A percentile compares a stretch with the other conserved stretches of the same genome.
phyloP scores from a whole-genome alignment of 2,329 filamentous ascomycete species.

The Pezizomycotina sp. region DNA sequence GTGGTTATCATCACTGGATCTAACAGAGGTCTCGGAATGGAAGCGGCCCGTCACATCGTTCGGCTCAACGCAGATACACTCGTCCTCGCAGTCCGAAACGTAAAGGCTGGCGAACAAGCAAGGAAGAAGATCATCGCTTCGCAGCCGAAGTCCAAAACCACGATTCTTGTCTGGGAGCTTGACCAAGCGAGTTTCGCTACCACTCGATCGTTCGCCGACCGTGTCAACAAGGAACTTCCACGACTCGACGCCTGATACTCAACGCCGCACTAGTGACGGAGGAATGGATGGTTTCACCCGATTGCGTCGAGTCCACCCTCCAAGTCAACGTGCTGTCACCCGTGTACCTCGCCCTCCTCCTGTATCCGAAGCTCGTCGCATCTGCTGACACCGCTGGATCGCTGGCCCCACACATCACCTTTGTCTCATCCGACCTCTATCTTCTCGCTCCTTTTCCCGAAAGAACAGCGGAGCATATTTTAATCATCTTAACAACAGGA shows the following conservation, averaged over 20 bases:
- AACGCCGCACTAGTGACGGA: conserved; percentile 10
- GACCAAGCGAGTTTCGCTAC: conserved; percentile 35
- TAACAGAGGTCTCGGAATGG: conserved; percentile 32
- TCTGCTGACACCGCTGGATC: conserved; percentile 27
- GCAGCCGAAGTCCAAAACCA: conserved; percentile 24
- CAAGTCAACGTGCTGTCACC: conserved; percentile 45
- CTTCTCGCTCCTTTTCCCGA: too few relatives aligned
- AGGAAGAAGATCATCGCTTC: conserved; percentile 28
- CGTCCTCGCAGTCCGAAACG: conserved; percentile 31
- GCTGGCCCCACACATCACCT: conserved; percentile 29
- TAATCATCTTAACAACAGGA: conserved; percentile 16
- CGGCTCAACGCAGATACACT: conserved; percentile 28
- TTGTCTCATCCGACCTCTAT: too few relatives aligned
- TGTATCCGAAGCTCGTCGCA: conserved; percentile 34
- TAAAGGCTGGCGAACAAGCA: conserved; percentile 32
- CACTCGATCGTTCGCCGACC: conserved; percentile 32
- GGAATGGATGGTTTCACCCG: conserved; percentile 21
- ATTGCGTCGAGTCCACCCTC: conserved; percentile 38
- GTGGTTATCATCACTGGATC: conserved; percentile 33
- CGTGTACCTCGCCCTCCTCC: conserved; percentile 36
- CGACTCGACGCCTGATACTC: conserved; percentile 30
- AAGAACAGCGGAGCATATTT: conserved; percentile 30
- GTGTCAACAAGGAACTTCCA: conserved; percentile 28
- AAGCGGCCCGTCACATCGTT: conserved; percentile 30
- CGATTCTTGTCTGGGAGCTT: conserved; percentile 27